Percentiles rank a stretch among this genome's conserved stretches.
Evolutionary conservation across 352 stramenopile species (phyloP).

Genomic region (Globisporangium canariense): DNA sequence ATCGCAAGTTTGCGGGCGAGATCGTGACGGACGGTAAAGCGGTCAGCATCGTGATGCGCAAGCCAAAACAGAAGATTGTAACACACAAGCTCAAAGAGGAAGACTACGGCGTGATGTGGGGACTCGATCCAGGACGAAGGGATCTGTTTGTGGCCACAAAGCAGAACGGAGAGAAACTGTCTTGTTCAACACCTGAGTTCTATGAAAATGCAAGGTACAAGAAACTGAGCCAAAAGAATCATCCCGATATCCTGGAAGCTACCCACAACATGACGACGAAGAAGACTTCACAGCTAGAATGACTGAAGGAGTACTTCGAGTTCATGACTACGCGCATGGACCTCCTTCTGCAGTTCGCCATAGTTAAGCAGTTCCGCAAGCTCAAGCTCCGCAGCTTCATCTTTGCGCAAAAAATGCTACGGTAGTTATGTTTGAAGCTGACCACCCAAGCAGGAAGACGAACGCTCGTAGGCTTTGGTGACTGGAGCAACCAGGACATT

Average conservation of each 20-base stretch:
- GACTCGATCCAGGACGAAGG: constrained; percentile 13
- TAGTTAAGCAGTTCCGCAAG: constrained; percentile 19
- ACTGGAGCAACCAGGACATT: background rate
- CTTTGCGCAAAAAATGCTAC: too few relatives aligned
- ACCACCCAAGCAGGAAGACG: background rate
- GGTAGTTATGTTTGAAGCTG: background rate
- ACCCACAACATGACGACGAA: constrained; percentile 18
- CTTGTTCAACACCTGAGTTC: constrained; percentile 14
- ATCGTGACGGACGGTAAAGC: too few relatives aligned
- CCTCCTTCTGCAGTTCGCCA: background rate
- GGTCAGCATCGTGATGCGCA: too few relatives aligned
- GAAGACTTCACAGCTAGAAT: constrained; percentile 14
- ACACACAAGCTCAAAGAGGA: background rate
- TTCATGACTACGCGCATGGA: constrained; percentile 9
- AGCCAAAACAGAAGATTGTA: background rate
- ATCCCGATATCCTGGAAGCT: background rate
- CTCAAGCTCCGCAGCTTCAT: background rate
- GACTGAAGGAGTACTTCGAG: constrained; percentile 1
- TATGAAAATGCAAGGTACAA: constrained; percentile 19
- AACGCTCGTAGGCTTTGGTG: background rate
- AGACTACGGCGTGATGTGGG: constrained; percentile 14
- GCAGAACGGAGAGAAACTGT: constrained; percentile 6
- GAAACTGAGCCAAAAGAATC: constrained; percentile 14
- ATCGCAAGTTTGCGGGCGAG: too few relatives aligned
- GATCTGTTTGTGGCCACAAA: constrained; percentile 19